Evolutionary conservation across 2,329 filamentous ascomycete genomes (phyloP).

Genomic region (Metarhizium rileyi): DNA sequence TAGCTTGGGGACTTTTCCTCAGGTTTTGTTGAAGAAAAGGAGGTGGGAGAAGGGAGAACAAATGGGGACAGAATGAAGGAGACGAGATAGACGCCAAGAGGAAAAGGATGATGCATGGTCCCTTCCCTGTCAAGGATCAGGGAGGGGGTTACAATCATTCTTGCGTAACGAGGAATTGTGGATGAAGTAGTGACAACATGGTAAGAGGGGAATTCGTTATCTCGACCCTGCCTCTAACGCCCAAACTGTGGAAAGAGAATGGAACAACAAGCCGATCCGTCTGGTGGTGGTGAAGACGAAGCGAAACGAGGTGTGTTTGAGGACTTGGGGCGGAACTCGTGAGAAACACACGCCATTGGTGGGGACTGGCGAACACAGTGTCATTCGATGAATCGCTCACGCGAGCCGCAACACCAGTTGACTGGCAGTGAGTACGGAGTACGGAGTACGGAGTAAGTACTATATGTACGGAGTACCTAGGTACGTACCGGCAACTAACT

Average conservation of each 20-base stretch:
- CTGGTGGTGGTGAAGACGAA: background rate
- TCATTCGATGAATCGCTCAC: background rate
- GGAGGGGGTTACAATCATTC: too few relatives aligned
- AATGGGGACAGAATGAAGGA: background rate
- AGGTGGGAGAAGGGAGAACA: background rate
- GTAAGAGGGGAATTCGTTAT: background rate
- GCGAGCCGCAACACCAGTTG: background rate
- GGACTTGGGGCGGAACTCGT: background rate
- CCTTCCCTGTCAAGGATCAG: background rate
- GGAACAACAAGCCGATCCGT: background rate
- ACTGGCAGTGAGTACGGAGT: too few relatives aligned
- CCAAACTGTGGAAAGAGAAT: background rate
- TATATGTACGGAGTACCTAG: too few relatives aligned
- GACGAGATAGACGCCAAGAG: background rate
- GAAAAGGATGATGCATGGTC: background rate
- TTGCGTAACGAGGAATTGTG: too few relatives aligned
- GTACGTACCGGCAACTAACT: too few relatives aligned
- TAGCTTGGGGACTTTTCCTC: too few relatives aligned
- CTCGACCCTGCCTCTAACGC: background rate
- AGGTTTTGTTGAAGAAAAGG: too few relatives aligned
- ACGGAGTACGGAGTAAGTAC: too few relatives aligned
- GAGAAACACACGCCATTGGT: background rate
- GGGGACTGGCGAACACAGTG: background rate
- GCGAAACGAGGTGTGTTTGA: conserved; percentile 8
- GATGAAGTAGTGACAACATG: background rate